These are phyloP conservation scores for Puccinellia tenuiflora DNA, from an alignment of 176 grass and related monocot genomes.

Conservation along the genomic window DNA sequence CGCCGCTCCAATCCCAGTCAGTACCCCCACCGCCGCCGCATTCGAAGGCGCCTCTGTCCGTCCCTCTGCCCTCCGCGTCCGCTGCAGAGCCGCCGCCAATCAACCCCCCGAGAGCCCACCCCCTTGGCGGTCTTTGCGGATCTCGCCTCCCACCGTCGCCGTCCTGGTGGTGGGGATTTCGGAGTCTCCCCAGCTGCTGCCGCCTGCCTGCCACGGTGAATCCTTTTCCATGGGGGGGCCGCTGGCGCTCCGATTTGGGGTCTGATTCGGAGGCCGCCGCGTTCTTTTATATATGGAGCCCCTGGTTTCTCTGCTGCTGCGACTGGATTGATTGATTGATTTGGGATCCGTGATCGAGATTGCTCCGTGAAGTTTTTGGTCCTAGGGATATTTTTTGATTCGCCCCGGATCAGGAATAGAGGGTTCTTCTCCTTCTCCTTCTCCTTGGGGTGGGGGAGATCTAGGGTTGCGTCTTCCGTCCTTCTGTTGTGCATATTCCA, in stretches of 20 bases:
- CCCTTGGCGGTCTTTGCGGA: not conserved
- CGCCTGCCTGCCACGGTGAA: not conserved
- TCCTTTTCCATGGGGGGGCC: not conserved
- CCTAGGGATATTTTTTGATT: conserved; percentile 66
- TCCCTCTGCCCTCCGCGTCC: not conserved
- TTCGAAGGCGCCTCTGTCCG: conserved; percentile 17
- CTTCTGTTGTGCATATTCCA: conserved; percentile 1
- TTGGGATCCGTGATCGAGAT: conserved; percentile 54
- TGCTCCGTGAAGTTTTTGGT: conserved; percentile 93
- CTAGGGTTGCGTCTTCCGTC: conserved; percentile 36
- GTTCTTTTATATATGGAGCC: not conserved
- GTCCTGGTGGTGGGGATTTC: not conserved
- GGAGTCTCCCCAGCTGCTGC: not conserved
- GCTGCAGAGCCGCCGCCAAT: conserved; percentile 3
- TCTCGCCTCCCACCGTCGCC: not conserved
- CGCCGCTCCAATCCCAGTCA: not conserved
- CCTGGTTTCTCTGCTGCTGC: conserved; percentile 19
- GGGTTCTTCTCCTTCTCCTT: conserved; percentile 46
- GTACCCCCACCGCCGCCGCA: conserved; percentile 12
- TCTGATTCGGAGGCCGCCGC: not conserved
- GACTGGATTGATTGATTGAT: not conserved
- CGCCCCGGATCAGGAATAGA: conserved; percentile 65
- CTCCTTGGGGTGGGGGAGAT: conserved; percentile 21
- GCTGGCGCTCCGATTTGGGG: not conserved
- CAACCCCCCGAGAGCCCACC: not conserved